Conservation (phyloP, 2,329 filamentous ascomycete species). For the Didymella segeticola region DNA sequence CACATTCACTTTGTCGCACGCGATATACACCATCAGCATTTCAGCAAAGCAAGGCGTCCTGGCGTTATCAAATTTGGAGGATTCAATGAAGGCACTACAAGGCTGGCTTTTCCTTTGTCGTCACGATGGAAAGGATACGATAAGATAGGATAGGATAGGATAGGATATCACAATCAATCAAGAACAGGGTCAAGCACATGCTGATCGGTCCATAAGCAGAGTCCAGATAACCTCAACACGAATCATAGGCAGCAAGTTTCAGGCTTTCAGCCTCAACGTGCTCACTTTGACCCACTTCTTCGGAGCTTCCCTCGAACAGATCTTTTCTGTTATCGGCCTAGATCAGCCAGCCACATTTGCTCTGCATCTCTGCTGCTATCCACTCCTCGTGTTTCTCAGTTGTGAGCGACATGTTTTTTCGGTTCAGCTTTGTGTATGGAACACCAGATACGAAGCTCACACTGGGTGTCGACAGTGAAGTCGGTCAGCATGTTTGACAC, state of each 20-base stretch:
- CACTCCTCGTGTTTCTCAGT: neutral
- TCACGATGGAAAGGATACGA: conserved; percentile 3
- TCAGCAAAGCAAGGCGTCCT: conserved; percentile 12
- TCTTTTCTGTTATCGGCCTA: conserved; percentile 5
- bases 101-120: neutral
- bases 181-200: conserved; percentile 3
- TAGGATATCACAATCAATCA: neutral
- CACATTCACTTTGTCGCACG: conserved; percentile 6
- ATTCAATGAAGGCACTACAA: neutral
- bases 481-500: conserved; percentile 7
- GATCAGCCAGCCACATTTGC: conserved; percentile 13
- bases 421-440: conserved; percentile 5
- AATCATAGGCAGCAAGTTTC: conserved; percentile 7
- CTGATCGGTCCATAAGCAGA: neutral
- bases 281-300: conserved; percentile 3
- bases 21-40: conserved; percentile 12
- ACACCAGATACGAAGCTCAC: neutral
- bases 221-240: neutral
- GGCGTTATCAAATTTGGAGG: conserved; percentile 6
- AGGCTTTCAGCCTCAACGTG: conserved; percentile 14
- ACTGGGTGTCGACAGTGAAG: neutral
- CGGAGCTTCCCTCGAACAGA: conserved; percentile 7
- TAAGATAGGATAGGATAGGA: neutral
- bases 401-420: neutral
- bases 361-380: neutral